Base-by-base conservation (phyloP, 2,329 filamentous ascomycete species). In the Fusarium decemcellulare region DNA sequence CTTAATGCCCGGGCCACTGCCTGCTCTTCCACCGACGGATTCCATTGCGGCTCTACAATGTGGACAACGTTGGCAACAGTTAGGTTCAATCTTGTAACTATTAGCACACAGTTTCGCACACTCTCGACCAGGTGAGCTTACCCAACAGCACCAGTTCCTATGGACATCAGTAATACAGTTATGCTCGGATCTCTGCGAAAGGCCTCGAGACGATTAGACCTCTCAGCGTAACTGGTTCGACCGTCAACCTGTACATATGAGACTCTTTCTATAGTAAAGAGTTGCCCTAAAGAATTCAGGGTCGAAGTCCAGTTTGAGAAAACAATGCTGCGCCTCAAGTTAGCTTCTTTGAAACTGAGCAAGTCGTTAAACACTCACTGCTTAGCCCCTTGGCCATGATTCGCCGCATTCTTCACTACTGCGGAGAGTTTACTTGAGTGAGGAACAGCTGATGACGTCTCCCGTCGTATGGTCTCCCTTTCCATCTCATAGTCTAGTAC, bases 41-140 rank as follows among this genome's bases (percentile, higher is more conserved):
- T 69, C 57, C 64, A 68, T 14, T 69, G 67, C 2, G 64, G 67
- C 23, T 67, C 67, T 15, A 67, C 46, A 10, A 69, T 53, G 4
- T 65, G 64, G 0, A 69, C 57, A 1, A 29, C 0, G 9, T 67
- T 65, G 2, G 67, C 67, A 3, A n/a, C 55, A 2, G 60, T 59
- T 1, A 69, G 42, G 4, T 61, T 65, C 6, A 58, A 16, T 18
- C 64, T 67, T 10, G 11, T 5, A 5, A 8, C 16, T 8, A 14
- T 53, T 34, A 60, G 32, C 9, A 37, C 3, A 8, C 6, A 14
- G 10, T 34, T 7, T 5, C 5, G 10, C 12, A 7, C 14, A 6
- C 15, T 14, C 6, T 14, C 18, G 6, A n/a, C 8, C 3, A 2
- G 8, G 8, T 46, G 15, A 39, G 36, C 32, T 10, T 50, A 67